Evolutionary conservation across 352 stramenopile species (phyloP), one percentile per base, ranked within the genome.

Genomic region (Phytophthora cryptogea): DNA sequence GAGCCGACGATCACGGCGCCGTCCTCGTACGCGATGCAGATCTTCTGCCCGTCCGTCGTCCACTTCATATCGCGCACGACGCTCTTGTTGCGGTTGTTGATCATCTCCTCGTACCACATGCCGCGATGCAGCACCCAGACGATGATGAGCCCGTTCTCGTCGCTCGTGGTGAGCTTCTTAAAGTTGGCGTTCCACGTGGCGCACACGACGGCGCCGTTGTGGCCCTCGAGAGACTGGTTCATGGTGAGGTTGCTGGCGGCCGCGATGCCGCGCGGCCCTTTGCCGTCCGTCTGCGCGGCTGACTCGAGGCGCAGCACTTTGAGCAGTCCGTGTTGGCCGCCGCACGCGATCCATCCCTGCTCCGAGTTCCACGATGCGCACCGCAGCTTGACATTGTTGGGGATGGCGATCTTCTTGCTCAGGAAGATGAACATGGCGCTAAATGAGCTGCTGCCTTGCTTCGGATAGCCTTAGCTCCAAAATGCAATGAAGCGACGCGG

Each of bases 31-130:
- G 90, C 91, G 62, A 98, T 98, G 63, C 93, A 98, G 55, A 98
- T 98, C 72, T 97, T 97, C 67, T 97, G 78, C 0, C 94, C 94
- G 72, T 98, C 89, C 6, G 82, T 86, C 5, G 90, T 97, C 94
- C 93, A 98, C 69, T 97, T 97, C 92, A 98, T 98, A 64, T 96
- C 91, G 11, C 71, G 71, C 31, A 98, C 94, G 33, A 97, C 92
- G 58, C 76, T 95, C 66, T 97, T 98, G 77, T 98, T 97, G 54
- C 94, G 76, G 72, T 98, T 98, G 76, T 98, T 98, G 65, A 98
- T 98, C 94, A 98, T 98, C 68, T 98, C 93, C 56, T 98, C 94
- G 74, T 94, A 98, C 91, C 94, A 98, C 74, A 96, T 93, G 37
- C 89, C 83, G 49, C 84, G 80, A 60, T 98, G 94, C 52, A 98